Evolutionary conservation across 192 early-diverging fungal genomes (phyloP), one percentile per base, ranked within the genome.

Genomic region (Thoreauomyces humboldtii): DNA sequence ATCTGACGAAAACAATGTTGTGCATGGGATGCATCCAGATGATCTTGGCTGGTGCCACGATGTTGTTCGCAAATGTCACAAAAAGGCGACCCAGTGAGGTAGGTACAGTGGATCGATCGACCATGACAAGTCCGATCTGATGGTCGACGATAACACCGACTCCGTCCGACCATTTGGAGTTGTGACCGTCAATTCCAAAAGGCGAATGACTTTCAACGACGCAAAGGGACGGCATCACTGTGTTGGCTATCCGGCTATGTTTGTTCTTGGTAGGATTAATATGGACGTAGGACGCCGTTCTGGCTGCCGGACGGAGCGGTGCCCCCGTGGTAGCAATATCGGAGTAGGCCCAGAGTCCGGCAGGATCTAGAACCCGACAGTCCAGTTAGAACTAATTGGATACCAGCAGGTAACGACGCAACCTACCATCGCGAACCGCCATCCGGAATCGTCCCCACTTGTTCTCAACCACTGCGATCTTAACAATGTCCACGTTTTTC

Each of bases 1-100:
- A 96, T 34, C 88, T 82, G 21, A 96, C 51, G 34, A 96, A 77
- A 0, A 85, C 87, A 78, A 88, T 88, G 77, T 93, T 94, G 66
- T 88, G 86, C 9, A 82, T 78, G 1, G 92, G 94, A 55, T 96
- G 94, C 43, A 91, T 51, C 61, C 88, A 92, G 2, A 86, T 70
- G 25, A 95, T 70, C 55, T 82, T 85, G 19, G 83, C 94, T 0
- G 92, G 92, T 52, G 94, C 87, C 32, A 89, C 84, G 14, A 92
- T 78, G 38, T 83, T 85, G 62, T 92, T 87, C 34, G 86, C 91
- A 70, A 96, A 86, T 0, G 88, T 90, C 33, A 96, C 74, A 48
- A 83, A 83, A 22, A 94, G 73, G 45, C 90, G 84, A 21, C 92
- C 88, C 25, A 91, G 67, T 22, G 77, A 78, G 54, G 88, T 83